These are phyloP conservation scores for Paxillus rubicundulus DNA, from an alignment of 768 basidiomycete genomes.

Conservation along the genomic window DNA sequence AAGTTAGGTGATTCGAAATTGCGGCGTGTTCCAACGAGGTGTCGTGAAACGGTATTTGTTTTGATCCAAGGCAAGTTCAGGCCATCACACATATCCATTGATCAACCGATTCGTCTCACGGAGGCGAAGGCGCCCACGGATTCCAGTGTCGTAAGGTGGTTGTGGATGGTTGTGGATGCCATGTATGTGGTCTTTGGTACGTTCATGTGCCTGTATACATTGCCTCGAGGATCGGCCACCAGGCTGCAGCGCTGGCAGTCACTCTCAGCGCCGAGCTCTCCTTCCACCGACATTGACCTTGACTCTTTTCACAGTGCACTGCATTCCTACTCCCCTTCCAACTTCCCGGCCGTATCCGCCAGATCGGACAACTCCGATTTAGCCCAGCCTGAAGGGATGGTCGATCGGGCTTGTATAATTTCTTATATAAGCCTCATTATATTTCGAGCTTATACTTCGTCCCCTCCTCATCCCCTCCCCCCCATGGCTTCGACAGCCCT, in stretches of 20 bases:
- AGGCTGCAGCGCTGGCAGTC: background rate
- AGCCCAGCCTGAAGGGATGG: constrained; percentile 15
- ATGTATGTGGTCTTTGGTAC: too few relatives aligned
- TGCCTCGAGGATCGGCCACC: constrained; percentile 6
- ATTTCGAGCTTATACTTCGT: constrained; percentile 27
- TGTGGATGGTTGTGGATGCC: too few relatives aligned
- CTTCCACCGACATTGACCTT: constrained; percentile 4
- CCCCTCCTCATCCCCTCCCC: constrained; percentile 33
- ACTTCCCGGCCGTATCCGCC: constrained; percentile 14
- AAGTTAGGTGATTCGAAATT: background rate
- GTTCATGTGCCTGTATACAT: constrained; percentile 5
- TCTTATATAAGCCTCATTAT: constrained; percentile 27
- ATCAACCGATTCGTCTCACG: too few relatives aligned
- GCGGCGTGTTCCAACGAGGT: background rate
- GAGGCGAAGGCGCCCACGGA: too few relatives aligned
- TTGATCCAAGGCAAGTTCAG: too few relatives aligned
- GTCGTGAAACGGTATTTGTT: too few relatives aligned
- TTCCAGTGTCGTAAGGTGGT: too few relatives aligned
- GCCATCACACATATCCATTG: too few relatives aligned
- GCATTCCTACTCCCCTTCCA: background rate
- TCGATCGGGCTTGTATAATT: constrained; percentile 28
- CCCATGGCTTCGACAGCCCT: constrained; percentile 37
- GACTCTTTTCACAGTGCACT: constrained; percentile 2
- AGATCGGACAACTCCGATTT: constrained; percentile 11
- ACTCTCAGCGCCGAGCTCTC: background rate